Conservation (phyloP, 345 rosid genomes). For the Zanthoxylum bungeanum region DNA sequence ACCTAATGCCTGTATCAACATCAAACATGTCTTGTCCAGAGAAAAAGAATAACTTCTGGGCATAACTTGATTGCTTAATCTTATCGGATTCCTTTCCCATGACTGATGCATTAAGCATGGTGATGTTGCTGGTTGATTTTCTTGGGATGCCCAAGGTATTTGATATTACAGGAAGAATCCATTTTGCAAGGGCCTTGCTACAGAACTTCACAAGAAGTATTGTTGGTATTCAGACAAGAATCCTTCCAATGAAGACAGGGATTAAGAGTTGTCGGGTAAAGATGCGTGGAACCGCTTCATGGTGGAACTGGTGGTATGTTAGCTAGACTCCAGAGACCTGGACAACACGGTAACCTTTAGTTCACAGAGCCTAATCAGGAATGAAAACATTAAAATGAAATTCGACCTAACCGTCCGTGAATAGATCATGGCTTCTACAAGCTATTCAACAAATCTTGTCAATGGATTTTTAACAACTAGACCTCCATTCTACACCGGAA, state of each 20-base stretch:
- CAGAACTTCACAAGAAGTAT: slow-evolving; percentile 86
- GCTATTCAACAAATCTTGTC: too few species aligned
- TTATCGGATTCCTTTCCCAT: slow-evolving; percentile 41
- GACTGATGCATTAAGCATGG: slow-evolving; percentile 46
- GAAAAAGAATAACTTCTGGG: slow-evolving; percentile 47
- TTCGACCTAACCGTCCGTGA: too few species aligned
- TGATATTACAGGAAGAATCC: slow-evolving; percentile 76
- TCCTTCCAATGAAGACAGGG: slow-evolving; percentile 54
- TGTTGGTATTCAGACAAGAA: slow-evolving; percentile 77
- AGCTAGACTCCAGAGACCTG: slow-evolving; percentile 87
- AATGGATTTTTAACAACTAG: too few species aligned
- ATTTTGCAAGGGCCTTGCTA: slow-evolving; percentile 86
- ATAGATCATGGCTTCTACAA: too few species aligned
- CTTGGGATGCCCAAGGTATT: slow-evolving; percentile 73
- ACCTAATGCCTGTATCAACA: slow-evolving; percentile 83
- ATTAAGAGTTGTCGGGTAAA: slow-evolving; percentile 49
- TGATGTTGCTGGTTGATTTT: slow-evolving; percentile 65
- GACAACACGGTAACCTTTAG: slow-evolving; percentile 1
- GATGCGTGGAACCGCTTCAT: slow-evolving; percentile 60
- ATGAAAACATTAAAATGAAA: too few species aligned
- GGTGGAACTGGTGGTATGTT: slow-evolving; percentile 90
- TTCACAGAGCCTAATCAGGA: neutral
- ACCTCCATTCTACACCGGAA: too few species aligned
- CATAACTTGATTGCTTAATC: slow-evolving; percentile 48
- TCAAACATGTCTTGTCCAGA: slow-evolving; percentile 50